Base-by-base conservation (phyloP, 1,284 basidiomycete genomes). In the Flammula alnicola region DNA sequence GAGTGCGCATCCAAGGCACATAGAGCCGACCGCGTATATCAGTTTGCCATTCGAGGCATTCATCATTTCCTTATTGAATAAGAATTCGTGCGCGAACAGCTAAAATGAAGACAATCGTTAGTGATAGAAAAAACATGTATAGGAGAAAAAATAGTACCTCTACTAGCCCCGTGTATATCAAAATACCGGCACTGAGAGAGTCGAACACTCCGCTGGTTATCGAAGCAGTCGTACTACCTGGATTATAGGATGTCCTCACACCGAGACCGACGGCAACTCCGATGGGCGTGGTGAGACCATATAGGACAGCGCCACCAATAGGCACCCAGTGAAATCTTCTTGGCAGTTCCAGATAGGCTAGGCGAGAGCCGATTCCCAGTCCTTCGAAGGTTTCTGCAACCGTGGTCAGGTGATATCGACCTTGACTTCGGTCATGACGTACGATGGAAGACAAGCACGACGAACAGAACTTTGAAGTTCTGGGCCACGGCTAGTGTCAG, bases 381-480 rank as follows among this genome's bases (percentile, higher is more conserved):
- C 93, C 94, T 66, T 97, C 94, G 61, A 96, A 96, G 47, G 82
- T 88, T 79, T 94, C 88, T 93, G 61, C 16, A 6, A 42, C 12
- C 38, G 17, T 10, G 20, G 43, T 60, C 12, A 63, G 44, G 14
- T 12, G 29, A 29, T 10, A 2, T 31, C 22, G 1, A 22, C n/a
- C 14, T 33, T 14, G 9, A 32, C 35, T 30, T 38, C 5, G 12
- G 20, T 37, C n/a, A 44, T 9, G 10, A 72, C 78, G 58, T 58
- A 92, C 91, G 92, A 65, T 95, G 93, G 72, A 95, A 98, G 64
- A 96, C 76, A 57, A 98, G 73, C 51, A 98, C 95, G 53, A 95
- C 75, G 66, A 98, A 95, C 16, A 99, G 82, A 9, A 90, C 72
- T 56, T 81, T 89, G 72, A 99, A 98, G 40, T 82, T 66, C 20